Base-by-base conservation (phyloP, 1,284 basidiomycete species). In the Stereum hirsutum region DNA sequence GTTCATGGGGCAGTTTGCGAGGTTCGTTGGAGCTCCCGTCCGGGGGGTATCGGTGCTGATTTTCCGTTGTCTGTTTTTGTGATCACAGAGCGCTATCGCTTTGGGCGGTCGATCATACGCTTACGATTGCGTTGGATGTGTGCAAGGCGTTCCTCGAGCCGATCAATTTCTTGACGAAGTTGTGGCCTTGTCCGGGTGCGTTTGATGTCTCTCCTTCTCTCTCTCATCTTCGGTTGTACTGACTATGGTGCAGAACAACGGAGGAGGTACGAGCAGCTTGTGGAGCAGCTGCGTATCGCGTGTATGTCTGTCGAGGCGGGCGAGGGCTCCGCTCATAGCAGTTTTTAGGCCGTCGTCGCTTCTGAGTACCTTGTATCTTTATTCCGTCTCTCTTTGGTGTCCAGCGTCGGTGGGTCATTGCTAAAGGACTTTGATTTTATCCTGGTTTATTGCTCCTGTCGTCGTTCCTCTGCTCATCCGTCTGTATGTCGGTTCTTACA, bases 1-100 rank as follows among this genome's bases (percentile, higher is more conserved):
- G 82, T 84, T 86, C 55, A 83, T 85, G 78, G 71, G 72, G 12
- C 81, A 87, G 56, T 71, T 84, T 36, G 69, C 65, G 49, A 69
- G 81, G 82, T 81, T 49, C 41, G 62, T 59, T 19, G 31, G 20
- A 35, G 17, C 37, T n/a, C 26, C 17, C 12, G 36, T 21, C 15
- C 33, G 8, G 41, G 2, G 34, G 36, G 19, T 39, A 41, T 34
- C 19, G 30, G 41, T 41, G 32, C 26, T 25, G 41, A 37, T 31
- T 43, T 35, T 10, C 15, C 33, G 33, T 35, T 8, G 28, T 17
- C n/a, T n/a, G n/a, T n/a, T n/a, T n/a, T n/a, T n/a, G n/a, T n/a
- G n/a, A 35, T 35, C 33, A 19, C 52, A 83, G 81, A 46, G 69
- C 74, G 5, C 55, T 87, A 39, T 65, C 65, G 2, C 59, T 88